Percentiles rank a stretch among this genome's conserved stretches.
These are phyloP conservation scores for Carex cristatella DNA, from an alignment of 176 grass and related monocot species.

Conservation along the genomic window DNA sequence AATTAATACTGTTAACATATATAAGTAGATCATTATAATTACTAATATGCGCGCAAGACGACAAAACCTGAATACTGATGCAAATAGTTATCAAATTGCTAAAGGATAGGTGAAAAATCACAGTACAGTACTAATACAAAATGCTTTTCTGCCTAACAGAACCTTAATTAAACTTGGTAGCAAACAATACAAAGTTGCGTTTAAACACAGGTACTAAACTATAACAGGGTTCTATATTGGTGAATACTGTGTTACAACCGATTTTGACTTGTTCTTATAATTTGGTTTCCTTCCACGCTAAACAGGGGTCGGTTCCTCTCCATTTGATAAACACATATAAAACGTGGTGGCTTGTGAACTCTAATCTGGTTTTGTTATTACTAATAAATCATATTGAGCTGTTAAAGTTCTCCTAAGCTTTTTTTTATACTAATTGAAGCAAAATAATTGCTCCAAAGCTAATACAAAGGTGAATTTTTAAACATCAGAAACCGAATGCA, in stretches of 20 bases:
- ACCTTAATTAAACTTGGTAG: not conserved
- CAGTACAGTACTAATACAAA: not conserved
- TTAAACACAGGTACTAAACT: not conserved
- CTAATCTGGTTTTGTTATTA: not conserved
- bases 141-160: constrained; percentile 16
- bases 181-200: not conserved
- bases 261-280: not conserved
- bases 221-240: not conserved
- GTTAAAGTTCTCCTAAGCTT: not conserved
- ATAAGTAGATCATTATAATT: too few species aligned
- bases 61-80: not conserved
- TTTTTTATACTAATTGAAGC: not conserved
- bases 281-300: not conserved
- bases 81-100: not conserved
- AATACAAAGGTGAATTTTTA: not conserved
- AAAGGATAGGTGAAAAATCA: not conserved
- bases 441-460: not conserved
- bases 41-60: not conserved
- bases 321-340: not conserved
- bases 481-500: not conserved
- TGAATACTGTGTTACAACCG: not conserved
- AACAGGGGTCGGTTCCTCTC: not conserved
- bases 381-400: not conserved
- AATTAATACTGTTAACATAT: too few species aligned
- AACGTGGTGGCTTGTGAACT: too few species aligned